A percentile compares a stretch with the other conserved stretches of the same genome.
Evolutionary conservation across 31 red algal genomes (phyloP).

Genomic region (Porphyra umbilicalis): DNA sequence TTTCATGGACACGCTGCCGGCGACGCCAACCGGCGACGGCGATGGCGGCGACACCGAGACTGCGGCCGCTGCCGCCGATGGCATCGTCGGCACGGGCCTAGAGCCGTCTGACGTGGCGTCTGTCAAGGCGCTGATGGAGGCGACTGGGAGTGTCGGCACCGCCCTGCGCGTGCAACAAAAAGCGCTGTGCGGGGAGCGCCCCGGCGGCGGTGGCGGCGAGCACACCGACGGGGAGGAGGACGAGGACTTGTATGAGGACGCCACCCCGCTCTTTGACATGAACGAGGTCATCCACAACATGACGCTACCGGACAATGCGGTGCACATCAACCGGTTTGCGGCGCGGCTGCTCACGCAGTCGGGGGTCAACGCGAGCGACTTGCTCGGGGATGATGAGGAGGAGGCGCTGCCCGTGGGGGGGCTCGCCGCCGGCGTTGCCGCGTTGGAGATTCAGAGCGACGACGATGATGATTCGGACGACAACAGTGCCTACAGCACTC

Average conservation of each 20-base stretch:
- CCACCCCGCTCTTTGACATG: not conserved
- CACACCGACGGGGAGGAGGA: not conserved
- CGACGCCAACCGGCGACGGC: not conserved
- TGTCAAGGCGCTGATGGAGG: not conserved
- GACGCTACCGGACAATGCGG: not conserved
- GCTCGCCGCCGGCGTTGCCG: not conserved
- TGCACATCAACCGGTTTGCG: constrained; percentile 1
- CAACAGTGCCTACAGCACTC: not conserved
- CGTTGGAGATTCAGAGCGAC: not conserved
- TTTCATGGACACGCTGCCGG: not conserved
- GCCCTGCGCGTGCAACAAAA: not conserved
- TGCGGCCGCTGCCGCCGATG: not conserved
- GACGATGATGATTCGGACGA: not conserved
- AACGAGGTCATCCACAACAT: not conserved
- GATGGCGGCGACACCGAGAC: too few relatives aligned
- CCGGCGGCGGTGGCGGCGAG: not conserved
- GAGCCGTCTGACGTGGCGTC: not conserved
- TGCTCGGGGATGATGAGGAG: not conserved
- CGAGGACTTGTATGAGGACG: not conserved
- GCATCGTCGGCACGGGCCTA: not conserved
- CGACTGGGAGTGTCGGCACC: not conserved
- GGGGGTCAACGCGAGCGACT: not conserved
- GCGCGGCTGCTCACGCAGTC: not conserved
- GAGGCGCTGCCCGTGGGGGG: not conserved
- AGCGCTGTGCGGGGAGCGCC: not conserved